Evolutionary conservation across 177 flowering plant species (phyloP).

Genomic region (Vitis hybrid): DNA sequence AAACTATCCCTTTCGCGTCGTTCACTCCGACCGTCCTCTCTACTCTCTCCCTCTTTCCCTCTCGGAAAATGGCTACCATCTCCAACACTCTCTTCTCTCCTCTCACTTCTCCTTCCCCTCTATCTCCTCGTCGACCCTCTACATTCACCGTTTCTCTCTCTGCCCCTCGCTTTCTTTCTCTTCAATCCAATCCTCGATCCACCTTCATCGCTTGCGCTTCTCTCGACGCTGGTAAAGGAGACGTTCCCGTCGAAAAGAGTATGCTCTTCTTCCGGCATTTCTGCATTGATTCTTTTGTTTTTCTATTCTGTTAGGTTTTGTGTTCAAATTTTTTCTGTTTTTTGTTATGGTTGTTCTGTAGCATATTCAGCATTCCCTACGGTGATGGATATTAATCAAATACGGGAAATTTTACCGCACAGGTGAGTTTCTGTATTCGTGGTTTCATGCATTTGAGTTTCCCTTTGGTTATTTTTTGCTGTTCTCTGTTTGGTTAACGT

Average conservation of each 20-base stretch:
- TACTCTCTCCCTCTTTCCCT: background rate
- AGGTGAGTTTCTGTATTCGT: constrained; percentile 39
- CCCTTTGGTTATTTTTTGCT: background rate
- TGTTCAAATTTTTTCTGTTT: background rate
- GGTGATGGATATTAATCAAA: constrained; percentile 79
- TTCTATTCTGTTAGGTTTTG: background rate
- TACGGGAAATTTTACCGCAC: constrained; percentile 86
- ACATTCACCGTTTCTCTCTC: background rate
- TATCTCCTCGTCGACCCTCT: constrained; percentile 1
- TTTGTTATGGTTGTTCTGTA: background rate
- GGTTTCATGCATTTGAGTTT: background rate
- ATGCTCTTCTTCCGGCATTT: background rate
- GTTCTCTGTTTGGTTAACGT: background rate
- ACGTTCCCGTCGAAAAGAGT: constrained; percentile 21
- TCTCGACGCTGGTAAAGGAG: background rate
- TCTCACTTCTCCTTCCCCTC: constrained; percentile 5
- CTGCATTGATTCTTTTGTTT: background rate
- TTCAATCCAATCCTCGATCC: constrained; percentile 4
- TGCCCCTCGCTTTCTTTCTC: background rate
- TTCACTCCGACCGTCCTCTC: background rate
- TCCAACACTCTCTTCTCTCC: constrained; percentile 4
- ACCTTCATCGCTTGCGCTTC: constrained; percentile 5
- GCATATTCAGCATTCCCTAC: constrained; percentile 65
- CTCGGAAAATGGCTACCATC: constrained; percentile 1
- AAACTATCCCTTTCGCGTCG: background rate